Evolutionary conservation across 2,329 filamentous ascomycete genomes (phyloP), one percentile per base, ranked within the genome.

Genomic region (Rhytidhysteron rufulum): DNA sequence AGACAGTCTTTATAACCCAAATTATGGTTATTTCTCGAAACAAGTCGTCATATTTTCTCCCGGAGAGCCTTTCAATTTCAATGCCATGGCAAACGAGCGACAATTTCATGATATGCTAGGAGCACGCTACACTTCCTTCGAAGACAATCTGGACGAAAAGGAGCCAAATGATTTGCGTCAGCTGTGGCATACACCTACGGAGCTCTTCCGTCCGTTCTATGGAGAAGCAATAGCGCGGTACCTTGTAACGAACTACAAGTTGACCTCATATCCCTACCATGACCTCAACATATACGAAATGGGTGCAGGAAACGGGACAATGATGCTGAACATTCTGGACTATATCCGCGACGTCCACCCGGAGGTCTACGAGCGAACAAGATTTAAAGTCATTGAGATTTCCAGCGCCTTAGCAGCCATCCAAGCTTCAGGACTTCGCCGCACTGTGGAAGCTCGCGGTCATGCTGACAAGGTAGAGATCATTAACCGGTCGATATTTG

Each of bases 231-330:
- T 98, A 52, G 93, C 91, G n/a, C 84, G 91, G 16, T 96, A 97
- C 65, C 80, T 98, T 32, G 83, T 97, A 51, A 84, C 88, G 51
- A 96, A 98, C 71, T 98, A 98, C 77, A 89, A 93, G 63, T 80
- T 96, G 62, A 88, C 87, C 32, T 80, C 88, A 41, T 97, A 93
- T 63, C 93, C 93, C 2, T 96, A 97, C 72, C 84, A 96, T 67
- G 93, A 98, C 67, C 79, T 98, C 38, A 87, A 95, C 55, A 94
- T 98, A 65, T 98, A 96, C 77, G 93, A 98, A 66, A 95, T 98
- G 86, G 93, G 93, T 38, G 93, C 93, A 29, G 93, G 93, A 55
- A 91, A 95, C 57, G 93, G 93, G 47, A 98, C 94, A 0, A 79
- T 98, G 61, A 98, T 98, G 93, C 77, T 93, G 61, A 98, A 98